Conservation (phyloP, 2,329 filamentous ascomycete genomes). For the Verticillium albo-atrum region DNA sequence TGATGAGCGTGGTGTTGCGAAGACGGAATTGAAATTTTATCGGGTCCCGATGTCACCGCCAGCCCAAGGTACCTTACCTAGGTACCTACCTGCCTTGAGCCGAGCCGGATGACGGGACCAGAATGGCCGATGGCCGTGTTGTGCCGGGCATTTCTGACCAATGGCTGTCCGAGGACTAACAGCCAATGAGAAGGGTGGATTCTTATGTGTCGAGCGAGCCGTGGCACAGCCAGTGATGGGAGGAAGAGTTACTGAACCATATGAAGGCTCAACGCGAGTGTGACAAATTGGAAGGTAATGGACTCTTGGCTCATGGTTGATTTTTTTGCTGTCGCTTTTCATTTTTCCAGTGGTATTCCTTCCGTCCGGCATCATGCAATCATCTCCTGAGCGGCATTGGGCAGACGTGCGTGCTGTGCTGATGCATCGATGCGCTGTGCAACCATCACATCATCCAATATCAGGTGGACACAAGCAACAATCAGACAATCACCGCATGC, state of each 20-base stretch:
- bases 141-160: background rate
- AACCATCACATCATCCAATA: background rate
- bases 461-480: background rate
- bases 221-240: background rate
- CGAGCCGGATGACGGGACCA: background rate
- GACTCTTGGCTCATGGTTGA: background rate
- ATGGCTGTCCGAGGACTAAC: background rate
- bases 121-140: background rate
- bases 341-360: too few relatives aligned
- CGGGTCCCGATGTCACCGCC: slow-evolving; percentile 3
- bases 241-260: background rate
- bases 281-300: background rate
- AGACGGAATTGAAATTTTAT: slow-evolving; percentile 12
- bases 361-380: too few relatives aligned
- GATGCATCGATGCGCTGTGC: too few relatives aligned
- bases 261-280: background rate
- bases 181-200: background rate
- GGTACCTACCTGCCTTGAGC: too few relatives aligned
- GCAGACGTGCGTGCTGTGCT: too few relatives aligned
- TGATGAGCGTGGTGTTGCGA: background rate
- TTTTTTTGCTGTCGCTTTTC: background rate
- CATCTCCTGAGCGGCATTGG: too few relatives aligned
- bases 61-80: too few relatives aligned
- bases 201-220: background rate
- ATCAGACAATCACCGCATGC: background rate